Base-by-base conservation (phyloP, 208 protist species). In the Acanthamoeba polyphaga region DNA sequence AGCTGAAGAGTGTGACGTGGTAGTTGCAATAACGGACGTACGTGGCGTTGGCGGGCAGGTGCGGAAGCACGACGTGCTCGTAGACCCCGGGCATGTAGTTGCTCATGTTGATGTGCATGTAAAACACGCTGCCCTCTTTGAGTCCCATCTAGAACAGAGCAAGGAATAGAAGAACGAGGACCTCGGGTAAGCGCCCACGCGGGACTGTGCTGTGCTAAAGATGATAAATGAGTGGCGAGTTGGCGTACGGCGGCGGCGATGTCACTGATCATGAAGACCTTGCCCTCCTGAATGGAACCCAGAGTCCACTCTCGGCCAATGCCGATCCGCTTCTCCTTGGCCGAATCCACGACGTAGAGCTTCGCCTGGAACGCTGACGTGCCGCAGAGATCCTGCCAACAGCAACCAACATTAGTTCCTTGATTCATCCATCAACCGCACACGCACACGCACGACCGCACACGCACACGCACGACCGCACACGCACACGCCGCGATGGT, bases 81-180 rank as follows among this genome's bases (percentile, higher is more conserved):
- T 90, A 90, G 13, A 90, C 55, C 0, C 84, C 55, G 2, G 84
- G 53, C 55, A 90, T 70, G 58, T 51, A 90, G 53, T 60, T 15
- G 53, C 84, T 70, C 49, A 90, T 60, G 55, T 90, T 68, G 34
- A 90, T 90, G 49, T 70, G 8, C 84, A 90, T 68, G 43, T 90
- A 90, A 22, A 90, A 70, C 9, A 90, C 8, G 34, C 43, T 68
- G 55, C 84, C 84, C n/a, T 68, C 58, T 34, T 62, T 68, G 24
- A 90, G 55, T 8, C 43, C 58, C 34, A 90, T 27, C 84, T 58
- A 19, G 17, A 8, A 58, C 17, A 22, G 15, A 5, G 53, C 15
- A 19, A 58, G 53, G 17, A 5, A 19, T 19, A 19, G 53, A 19
- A 22, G 4, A 13, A 22, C 43, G 43, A 46, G 43, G 43, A 46